phyloP scores from a whole-genome alignment of 2,329 filamentous ascomycete genomes.

The Ophiosphaerella herpotricha region DNA sequence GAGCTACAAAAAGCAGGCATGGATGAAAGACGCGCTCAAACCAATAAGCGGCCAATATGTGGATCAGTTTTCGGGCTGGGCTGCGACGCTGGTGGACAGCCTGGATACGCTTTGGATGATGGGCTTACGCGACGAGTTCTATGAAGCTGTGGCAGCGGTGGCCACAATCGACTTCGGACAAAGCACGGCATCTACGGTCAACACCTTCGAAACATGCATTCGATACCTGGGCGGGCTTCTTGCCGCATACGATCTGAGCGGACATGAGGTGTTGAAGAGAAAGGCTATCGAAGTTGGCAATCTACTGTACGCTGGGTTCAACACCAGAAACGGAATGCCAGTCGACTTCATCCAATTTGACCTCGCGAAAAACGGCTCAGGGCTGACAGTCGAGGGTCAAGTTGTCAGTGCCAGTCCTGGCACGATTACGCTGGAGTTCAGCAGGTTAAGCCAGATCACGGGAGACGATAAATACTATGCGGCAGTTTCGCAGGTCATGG shows the following conservation, averaged over 20 bases:
- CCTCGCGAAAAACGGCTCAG: constrained; percentile 31
- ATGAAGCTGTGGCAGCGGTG: constrained; percentile 73
- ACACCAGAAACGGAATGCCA: constrained; percentile 93
- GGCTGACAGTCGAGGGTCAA: constrained; percentile 65
- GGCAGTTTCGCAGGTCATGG: constrained; percentile 81
- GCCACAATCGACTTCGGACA: constrained; percentile 82
- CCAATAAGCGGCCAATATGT: constrained; percentile 59
- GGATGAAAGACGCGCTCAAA: constrained; percentile 66
- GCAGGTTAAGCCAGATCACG: constrained; percentile 83
- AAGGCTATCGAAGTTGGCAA: constrained; percentile 81
- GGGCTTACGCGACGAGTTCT: constrained; percentile 77
- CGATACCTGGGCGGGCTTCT: constrained; percentile 85
- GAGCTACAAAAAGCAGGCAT: constrained; percentile 66
- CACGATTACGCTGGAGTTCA: constrained; percentile 86
- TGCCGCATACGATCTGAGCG: constrained; percentile 84
- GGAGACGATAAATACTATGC: constrained; percentile 84
- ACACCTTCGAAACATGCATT: constrained; percentile 92
- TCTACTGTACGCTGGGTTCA: constrained; percentile 78
- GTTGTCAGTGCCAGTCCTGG: constrained; percentile 51
- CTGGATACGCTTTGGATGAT: constrained; percentile 85
- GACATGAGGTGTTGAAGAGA: constrained; percentile 69
- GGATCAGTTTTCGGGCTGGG: constrained; percentile 69
- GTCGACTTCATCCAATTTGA: constrained; percentile 57
- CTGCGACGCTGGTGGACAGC: constrained; percentile 67
- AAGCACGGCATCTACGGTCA: constrained; percentile 69